Evolutionary conservation across 306 rosid species (phyloP).

Genomic region (Parietaria judaica): DNA sequence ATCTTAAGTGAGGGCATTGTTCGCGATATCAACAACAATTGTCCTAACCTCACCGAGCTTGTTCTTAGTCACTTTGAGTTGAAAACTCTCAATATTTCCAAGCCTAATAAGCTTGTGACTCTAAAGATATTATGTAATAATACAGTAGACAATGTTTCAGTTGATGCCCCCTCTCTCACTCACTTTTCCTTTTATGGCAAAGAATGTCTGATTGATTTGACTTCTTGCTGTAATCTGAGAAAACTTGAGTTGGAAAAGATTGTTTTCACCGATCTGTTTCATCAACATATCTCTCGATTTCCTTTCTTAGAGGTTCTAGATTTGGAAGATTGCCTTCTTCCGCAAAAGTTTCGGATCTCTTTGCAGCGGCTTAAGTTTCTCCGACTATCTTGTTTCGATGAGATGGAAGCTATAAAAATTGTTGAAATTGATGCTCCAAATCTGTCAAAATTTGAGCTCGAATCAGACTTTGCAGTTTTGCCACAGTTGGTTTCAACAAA

Average conservation of each 20-base stretch:
- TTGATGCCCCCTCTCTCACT: background rate
- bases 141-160: background rate
- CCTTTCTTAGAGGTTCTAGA: background rate
- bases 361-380: background rate
- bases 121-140: no score
- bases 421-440: constrained; percentile 1
- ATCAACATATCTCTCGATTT: background rate
- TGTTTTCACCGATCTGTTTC: background rate
- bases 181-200: background rate
- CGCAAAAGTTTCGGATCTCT: background rate
- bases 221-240: background rate
- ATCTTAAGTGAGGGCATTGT: background rate
- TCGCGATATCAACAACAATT: background rate
- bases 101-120: background rate
- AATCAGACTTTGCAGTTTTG: no score
- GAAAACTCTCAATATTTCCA: background rate
- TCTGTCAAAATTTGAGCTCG: background rate
- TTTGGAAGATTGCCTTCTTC: no score
- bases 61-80: background rate
- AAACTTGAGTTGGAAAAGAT: rapidly evolving
- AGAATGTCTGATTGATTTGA: background rate
- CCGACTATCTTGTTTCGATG: background rate
- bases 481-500: background rate
- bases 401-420: background rate
- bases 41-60: background rate